Percentiles rank a stretch among this genome's conserved stretches.
Conservation (phyloP, 176 grass and related monocot species). For the Zizania latifolia region DNA sequence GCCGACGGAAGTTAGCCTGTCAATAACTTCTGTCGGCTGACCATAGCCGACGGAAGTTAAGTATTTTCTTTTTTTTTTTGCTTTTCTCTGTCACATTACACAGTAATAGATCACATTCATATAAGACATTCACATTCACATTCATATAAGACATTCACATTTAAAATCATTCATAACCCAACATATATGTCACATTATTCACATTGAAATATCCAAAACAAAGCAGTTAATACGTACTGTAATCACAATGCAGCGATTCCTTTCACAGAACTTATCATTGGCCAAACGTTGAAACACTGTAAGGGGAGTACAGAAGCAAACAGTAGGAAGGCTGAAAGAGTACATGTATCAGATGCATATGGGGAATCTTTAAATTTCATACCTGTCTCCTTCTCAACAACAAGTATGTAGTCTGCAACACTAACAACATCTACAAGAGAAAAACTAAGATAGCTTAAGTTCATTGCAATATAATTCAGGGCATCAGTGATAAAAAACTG, state of each 20-base stretch:
- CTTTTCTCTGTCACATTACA: no score
- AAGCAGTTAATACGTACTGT: constrained; percentile 50
- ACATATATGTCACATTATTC: no score
- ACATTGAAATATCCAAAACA: no score
- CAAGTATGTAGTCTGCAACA: constrained; percentile 80
- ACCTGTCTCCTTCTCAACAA: constrained; percentile 96
- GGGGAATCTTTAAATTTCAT: constrained; percentile 17
- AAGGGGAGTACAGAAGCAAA: constrained; percentile 7
- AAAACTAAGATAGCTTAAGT: constrained; percentile 16
- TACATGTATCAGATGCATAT: background rate
- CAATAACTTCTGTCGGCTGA: no score
- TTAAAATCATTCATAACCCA: no score
- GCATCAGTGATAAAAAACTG: background rate
- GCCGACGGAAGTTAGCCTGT: no score
- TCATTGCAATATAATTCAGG: background rate
- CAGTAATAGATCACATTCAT: no score
- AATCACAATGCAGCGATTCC: constrained; percentile 76
- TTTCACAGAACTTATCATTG: constrained; percentile 86
- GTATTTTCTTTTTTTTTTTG: no score
- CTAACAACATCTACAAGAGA: constrained; percentile 62
- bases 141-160: no score
- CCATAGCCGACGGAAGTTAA: no score
- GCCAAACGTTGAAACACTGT: constrained; percentile 90
- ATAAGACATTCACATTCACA: no score
- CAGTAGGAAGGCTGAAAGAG: constrained; percentile 1